Evolutionary conservation across 805 yeast species (phyloP).

Genomic region (Kodamaea leandrae): DNA sequence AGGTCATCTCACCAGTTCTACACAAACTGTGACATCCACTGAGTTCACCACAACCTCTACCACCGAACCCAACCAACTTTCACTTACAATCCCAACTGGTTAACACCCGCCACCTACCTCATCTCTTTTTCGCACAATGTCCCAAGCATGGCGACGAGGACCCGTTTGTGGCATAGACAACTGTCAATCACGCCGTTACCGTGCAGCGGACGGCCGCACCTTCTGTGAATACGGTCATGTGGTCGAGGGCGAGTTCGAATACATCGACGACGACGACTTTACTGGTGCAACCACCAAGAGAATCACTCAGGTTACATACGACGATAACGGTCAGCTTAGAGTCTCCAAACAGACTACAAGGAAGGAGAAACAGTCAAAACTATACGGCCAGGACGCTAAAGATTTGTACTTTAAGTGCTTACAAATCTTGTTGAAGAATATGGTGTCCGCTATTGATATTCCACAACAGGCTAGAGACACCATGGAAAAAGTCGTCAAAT

Average conservation of each 20-base stretch:
- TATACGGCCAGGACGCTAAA: conserved; percentile 51
- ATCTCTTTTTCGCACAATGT: conserved; percentile 4
- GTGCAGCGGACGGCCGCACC: conserved; percentile 68
- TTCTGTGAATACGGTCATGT: conserved; percentile 93
- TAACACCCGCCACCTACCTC: neutral
- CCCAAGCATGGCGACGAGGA: conserved; percentile 57
- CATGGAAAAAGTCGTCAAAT: conserved; percentile 21
- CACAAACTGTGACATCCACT: no score
- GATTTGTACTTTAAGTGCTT: conserved; percentile 43
- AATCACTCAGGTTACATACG: conserved; percentile 37
- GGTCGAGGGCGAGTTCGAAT: conserved; percentile 72
- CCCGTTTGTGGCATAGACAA: conserved; percentile 86
- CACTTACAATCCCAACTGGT: no score
- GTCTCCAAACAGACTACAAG: neutral
- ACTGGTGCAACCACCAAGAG: conserved; percentile 51
- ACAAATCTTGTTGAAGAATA: conserved; percentile 51
- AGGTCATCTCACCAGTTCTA: no score
- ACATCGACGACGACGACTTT: conserved; percentile 75
- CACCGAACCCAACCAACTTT: no score
- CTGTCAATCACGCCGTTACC: conserved; percentile 78
- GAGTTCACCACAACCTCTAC: no score
- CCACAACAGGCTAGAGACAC: neutral
- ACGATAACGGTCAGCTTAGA: conserved; percentile 11
- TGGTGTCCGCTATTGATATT: conserved; percentile 26
- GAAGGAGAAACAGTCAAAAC: conserved; percentile 6